Evolutionary conservation across 2,329 filamentous ascomycete species (phyloP).

Genomic region (Pseudogymnoascus sp.): DNA sequence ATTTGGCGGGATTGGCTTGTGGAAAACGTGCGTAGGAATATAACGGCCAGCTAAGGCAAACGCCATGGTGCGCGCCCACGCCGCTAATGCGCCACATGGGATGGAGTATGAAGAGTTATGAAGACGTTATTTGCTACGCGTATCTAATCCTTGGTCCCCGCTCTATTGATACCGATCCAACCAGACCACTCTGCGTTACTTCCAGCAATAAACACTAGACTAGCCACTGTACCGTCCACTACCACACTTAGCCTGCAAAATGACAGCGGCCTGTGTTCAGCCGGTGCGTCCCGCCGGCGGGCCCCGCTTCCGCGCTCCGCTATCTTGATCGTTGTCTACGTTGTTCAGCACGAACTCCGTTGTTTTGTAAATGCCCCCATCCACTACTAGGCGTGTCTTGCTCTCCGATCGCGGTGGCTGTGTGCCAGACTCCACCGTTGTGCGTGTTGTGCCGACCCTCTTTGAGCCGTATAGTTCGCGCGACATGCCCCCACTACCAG

Average conservation of each 20-base stretch:
- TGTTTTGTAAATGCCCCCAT: conserved; percentile 7
- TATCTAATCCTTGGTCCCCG: not conserved
- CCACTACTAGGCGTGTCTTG: not conserved
- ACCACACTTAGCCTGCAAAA: not conserved
- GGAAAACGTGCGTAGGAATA: not conserved
- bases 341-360: conserved; percentile 1
- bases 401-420: not conserved
- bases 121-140: conserved; percentile 1
- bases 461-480: not conserved
- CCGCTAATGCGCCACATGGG: not conserved
- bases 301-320: not conserved
- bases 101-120: not conserved
- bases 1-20: not conserved
- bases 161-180: not conserved
- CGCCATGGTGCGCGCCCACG: not conserved
- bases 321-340: conserved; percentile 1
- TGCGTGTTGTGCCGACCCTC: not conserved
- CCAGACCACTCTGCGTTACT: conserved; percentile 1
- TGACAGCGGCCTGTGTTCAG: not conserved
- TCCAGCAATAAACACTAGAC: not conserved
- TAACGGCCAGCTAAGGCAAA: not conserved
- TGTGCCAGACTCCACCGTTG: not conserved
- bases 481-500: not conserved
- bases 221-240: not conserved
- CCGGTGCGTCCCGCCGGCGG: not conserved